Evolutionary conservation across 805 yeast species (phyloP).

Genomic region (Metschnikowia corniflorae): DNA sequence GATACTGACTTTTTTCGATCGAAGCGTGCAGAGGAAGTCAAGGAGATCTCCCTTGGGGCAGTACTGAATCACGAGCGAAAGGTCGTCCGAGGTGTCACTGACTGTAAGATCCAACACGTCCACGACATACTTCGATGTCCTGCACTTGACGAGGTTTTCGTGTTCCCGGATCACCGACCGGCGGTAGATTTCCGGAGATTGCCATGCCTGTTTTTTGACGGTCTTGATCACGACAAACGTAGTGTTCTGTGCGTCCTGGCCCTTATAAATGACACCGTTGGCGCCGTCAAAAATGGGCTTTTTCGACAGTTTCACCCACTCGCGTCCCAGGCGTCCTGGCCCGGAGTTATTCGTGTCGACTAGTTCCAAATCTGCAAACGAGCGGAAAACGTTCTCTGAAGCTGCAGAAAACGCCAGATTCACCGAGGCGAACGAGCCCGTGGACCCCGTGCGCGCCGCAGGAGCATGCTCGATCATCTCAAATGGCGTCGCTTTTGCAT

Average conservation of each 20-base stretch:
- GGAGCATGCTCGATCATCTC: not conserved
- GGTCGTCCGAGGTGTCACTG: conserved; percentile 17
- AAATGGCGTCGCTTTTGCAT: not conserved
- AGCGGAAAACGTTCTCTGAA: too few relatives aligned
- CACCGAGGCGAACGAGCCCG: too few relatives aligned
- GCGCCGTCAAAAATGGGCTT: conserved; percentile 42
- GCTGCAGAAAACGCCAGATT: too few relatives aligned
- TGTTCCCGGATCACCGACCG: conserved; percentile 29
- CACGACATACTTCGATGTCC: conserved; percentile 27
- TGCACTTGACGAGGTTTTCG: conserved; percentile 25
- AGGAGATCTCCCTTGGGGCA: conserved; percentile 48
- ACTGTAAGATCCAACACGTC: conserved; percentile 25
- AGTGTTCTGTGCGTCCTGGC: conserved; percentile 21
- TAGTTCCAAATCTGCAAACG: too few relatives aligned
- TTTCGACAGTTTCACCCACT: conserved; percentile 25
- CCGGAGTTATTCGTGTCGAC: too few relatives aligned
- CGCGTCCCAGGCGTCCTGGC: too few relatives aligned
- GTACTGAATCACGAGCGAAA: conserved; percentile 40
- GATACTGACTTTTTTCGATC: conserved; percentile 32
- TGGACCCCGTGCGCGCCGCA: too few relatives aligned
- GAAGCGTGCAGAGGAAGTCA: conserved; percentile 36
- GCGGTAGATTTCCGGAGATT: conserved; percentile 16
- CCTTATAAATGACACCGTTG: conserved; percentile 37
- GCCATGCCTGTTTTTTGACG: conserved; percentile 21
- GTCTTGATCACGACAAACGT: conserved; percentile 29